Percentiles rank a stretch among this genome's conserved stretches.
Evolutionary conservation across 805 yeast species (phyloP).

Genomic region (Kregervanrija delftensis): DNA sequence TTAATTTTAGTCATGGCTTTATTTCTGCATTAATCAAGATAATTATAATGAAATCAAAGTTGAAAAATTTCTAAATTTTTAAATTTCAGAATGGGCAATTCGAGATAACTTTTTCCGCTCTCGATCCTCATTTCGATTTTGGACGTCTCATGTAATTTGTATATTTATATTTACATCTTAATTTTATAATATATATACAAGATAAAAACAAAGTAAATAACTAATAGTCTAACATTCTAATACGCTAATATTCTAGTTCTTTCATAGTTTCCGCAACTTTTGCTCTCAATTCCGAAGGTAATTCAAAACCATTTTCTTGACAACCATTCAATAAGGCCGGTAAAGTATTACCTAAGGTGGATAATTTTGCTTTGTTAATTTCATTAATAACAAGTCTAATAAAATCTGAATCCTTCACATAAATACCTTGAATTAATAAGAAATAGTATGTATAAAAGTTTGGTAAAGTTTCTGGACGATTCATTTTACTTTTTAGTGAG

Average conservation of each 20-base stretch:
- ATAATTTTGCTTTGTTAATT: slow-evolving; percentile 25
- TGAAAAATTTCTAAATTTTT: too few relatives aligned
- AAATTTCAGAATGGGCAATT: too few relatives aligned
- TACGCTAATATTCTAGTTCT: neutral
- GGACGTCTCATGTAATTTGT: too few relatives aligned
- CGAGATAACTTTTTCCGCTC: too few relatives aligned
- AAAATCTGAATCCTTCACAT: slow-evolving; percentile 25
- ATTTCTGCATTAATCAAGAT: too few relatives aligned
- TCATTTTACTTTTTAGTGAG: slow-evolving; percentile 23
- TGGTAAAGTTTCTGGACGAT: slow-evolving; percentile 24
- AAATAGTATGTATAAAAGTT: slow-evolving; percentile 45
- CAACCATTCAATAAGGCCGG: slow-evolving; percentile 29
- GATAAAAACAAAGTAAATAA: too few relatives aligned
- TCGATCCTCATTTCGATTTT: too few relatives aligned
- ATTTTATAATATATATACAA: too few relatives aligned
- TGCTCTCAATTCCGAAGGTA: slow-evolving; percentile 15
- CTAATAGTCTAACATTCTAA: too few relatives aligned
- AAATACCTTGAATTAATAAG: slow-evolving; percentile 34
- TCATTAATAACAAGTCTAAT: slow-evolving; percentile 34
- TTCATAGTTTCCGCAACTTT: neutral
- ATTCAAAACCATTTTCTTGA: slow-evolving; percentile 11
- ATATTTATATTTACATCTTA: too few relatives aligned
- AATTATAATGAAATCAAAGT: too few relatives aligned
- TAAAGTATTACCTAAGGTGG: slow-evolving; percentile 32
- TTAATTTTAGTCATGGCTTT: slow-evolving; percentile 17